Conservation (phyloP, 164 flowering plant species). For the Vitis cinerea region DNA sequence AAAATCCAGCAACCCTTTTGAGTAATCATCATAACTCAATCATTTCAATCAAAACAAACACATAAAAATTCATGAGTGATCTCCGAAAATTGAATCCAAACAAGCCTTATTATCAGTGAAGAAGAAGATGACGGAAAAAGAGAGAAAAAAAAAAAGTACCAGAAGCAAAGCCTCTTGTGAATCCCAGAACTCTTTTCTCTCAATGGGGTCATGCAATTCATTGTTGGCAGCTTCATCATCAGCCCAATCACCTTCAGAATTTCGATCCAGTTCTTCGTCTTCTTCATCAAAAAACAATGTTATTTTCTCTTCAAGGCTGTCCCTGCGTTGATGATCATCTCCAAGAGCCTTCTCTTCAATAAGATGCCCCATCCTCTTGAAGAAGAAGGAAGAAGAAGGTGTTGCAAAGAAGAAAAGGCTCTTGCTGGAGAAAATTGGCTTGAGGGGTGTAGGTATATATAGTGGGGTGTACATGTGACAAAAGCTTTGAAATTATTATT, state of each 20-base stretch:
- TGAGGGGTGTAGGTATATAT: no score
- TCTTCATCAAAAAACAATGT: constrained; percentile 11
- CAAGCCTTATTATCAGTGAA: no score
- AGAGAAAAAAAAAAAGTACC: background rate
- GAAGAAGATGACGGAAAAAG: background rate
- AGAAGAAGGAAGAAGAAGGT: background rate
- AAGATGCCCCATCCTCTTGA: background rate
- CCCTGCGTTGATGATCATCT: background rate
- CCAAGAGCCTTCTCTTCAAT: constrained; percentile 16
- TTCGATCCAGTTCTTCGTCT: background rate
- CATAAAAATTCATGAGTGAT: background rate
- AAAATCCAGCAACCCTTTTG: no score
- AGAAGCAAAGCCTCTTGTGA: constrained; percentile 27
- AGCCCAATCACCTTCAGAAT: background rate
- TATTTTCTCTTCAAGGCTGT: constrained; percentile 11
- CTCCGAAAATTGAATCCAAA: background rate
- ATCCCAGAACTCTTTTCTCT: constrained; percentile 22
- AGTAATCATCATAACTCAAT: no score
- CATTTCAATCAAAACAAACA: no score
- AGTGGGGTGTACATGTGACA: no score
- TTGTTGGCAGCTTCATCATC: background rate
- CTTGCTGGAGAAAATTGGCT: background rate
- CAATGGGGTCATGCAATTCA: background rate
- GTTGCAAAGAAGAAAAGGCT: background rate
- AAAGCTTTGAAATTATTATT: no score